Conservation (phyloP, 371 early-diverging fungal species). For the Paraphysoderma sedebokerense region DNA sequence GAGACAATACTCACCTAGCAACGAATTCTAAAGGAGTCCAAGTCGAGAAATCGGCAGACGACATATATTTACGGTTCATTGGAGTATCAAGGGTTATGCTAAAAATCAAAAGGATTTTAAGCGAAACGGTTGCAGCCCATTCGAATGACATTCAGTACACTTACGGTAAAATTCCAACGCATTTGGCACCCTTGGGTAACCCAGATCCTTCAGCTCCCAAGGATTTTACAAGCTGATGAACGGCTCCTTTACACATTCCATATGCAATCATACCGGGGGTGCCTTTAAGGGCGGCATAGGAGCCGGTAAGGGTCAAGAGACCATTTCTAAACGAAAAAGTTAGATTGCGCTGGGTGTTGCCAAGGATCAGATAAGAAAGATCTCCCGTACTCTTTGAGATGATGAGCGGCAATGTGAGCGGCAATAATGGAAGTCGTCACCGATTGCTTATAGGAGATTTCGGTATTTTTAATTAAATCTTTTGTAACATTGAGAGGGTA, state of each 20-base stretch:
- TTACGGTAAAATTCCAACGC: conserved; percentile 65
- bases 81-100: conserved; percentile 81
- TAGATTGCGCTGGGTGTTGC: not conserved
- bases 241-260: conserved; percentile 86
- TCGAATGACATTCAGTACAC: conserved; percentile 9
- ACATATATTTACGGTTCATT: conserved; percentile 79
- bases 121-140: not conserved
- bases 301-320: conserved; percentile 65
- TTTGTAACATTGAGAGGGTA: conserved; percentile 1
- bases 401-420: conserved; percentile 53
- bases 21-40: conserved; percentile 77
- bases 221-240: conserved; percentile 74
- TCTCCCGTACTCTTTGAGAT: conserved; percentile 43
- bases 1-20: too few relatives aligned
- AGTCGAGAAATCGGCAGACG: conserved; percentile 59
- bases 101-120: not conserved
- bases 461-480: conserved; percentile 51
- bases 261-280: conserved; percentile 89
- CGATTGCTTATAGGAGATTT: conserved; percentile 61
- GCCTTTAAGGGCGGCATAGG: conserved; percentile 50
- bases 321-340: conserved; percentile 38
- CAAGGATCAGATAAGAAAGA: not conserved
- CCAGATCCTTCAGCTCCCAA: conserved; percentile 57
- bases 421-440: conserved; percentile 68
- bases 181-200: conserved; percentile 48